Conservation (phyloP, 1,139 yeast genomes). For the Zygosaccharomyces sapae region DNA sequence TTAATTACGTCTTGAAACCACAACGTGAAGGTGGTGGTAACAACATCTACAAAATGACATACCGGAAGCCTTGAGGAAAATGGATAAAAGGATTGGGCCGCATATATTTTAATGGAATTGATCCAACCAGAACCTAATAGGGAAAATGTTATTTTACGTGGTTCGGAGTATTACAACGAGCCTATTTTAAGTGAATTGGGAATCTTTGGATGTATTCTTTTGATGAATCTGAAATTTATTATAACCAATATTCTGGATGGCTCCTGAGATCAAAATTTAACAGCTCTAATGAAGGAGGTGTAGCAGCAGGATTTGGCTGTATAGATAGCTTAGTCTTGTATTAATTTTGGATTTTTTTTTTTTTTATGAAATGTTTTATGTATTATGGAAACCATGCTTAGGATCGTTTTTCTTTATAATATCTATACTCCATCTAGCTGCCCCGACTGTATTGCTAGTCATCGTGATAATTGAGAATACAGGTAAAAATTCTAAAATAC, state of each 20-base stretch:
- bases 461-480: slow-evolving; percentile 31
- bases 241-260: slow-evolving; percentile 76
- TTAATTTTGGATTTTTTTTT: slow-evolving; percentile 9
- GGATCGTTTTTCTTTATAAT: slow-evolving; percentile 12
- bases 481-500: slow-evolving; percentile 34
- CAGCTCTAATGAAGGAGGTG: slow-evolving; percentile 92
- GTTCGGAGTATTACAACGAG: slow-evolving; percentile 57
- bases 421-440: slow-evolving; percentile 29
- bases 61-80: slow-evolving; percentile 58
- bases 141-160: slow-evolving; percentile 66
- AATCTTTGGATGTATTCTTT: slow-evolving; percentile 80
- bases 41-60: slow-evolving; percentile 83
- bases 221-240: slow-evolving; percentile 54
- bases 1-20: slow-evolving; percentile 80
- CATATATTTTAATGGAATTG: slow-evolving; percentile 89
- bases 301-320: slow-evolving; percentile 97
- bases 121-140: slow-evolving; percentile 65
- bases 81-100: slow-evolving; percentile 79
- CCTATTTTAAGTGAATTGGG: slow-evolving; percentile 86
- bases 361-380: too few species aligned
- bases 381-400: not conserved
- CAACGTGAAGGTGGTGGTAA: slow-evolving; percentile 98
- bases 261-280: slow-evolving; percentile 83
- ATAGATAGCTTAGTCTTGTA: slow-evolving; percentile 62
- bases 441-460: slow-evolving; percentile 33